A percentile compares a stretch with the other conserved stretches of the same genome.
phyloP scores from a whole-genome alignment of 2,329 filamentous ascomycete species.

The Amphichorda felina region DNA sequence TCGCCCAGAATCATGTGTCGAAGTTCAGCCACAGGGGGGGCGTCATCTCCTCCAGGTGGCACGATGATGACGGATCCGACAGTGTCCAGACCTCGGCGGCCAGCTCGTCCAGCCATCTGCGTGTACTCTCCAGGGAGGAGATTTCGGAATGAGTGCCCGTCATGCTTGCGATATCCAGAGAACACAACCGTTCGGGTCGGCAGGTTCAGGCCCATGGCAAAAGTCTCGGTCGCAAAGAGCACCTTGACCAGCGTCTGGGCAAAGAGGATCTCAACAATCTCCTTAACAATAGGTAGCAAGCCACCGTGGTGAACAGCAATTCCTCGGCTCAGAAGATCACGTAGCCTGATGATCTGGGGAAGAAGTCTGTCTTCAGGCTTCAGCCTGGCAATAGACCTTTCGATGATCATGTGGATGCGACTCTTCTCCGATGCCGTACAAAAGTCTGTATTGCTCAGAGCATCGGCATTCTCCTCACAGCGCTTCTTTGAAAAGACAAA shows the following conservation, averaged over 20 bases:
- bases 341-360: constrained; percentile 83
- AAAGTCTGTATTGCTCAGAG: constrained; percentile 89
- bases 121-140: constrained; percentile 93
- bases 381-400: constrained; percentile 83
- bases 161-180: constrained; percentile 92
- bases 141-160: constrained; percentile 84
- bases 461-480: constrained; percentile 94
- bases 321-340: constrained; percentile 75
- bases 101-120: constrained; percentile 96
- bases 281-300: constrained; percentile 90
- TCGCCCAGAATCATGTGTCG: constrained; percentile 93
- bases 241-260: constrained; percentile 93
- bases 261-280: constrained; percentile 93
- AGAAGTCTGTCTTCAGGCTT: constrained; percentile 81
- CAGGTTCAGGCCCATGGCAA: constrained; percentile 95
- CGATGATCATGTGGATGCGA: constrained; percentile 92
- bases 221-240: constrained; percentile 94
- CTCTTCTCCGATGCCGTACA: constrained; percentile 92
- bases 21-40: constrained; percentile 71
- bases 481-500: constrained; percentile 98
- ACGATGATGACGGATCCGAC: constrained; percentile 98
- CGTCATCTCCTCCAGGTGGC: constrained; percentile 70
- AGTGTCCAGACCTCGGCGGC: constrained; percentile 92
- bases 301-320: constrained; percentile 96
- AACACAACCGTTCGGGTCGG: constrained; percentile 96